These are phyloP conservation scores for Plasmodium inui DNA, from an alignment of 169 alveolate species.

Conservation along the genomic window DNA sequence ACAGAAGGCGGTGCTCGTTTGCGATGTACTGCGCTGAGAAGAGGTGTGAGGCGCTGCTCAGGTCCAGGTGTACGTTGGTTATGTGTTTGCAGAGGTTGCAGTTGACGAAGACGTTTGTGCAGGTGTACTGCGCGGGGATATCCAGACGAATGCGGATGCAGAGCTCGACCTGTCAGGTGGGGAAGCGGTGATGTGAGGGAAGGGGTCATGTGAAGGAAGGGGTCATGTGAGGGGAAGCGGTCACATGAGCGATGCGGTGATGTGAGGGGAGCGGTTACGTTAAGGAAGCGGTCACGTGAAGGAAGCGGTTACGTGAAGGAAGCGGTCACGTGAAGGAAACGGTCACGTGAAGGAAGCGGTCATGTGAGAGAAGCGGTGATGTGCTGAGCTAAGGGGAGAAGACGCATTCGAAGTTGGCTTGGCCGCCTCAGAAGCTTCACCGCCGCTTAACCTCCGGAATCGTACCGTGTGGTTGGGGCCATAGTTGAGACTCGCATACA, in stretches of 20 bases:
- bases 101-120: constrained; percentile 59
- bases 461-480: constrained; percentile 67
- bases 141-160: constrained; percentile 19
- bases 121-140: constrained; percentile 48
- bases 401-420: neutral
- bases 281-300: too few species aligned
- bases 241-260: too few species aligned
- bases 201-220: neutral
- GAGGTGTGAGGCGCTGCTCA: constrained; percentile 20
- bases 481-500: constrained; percentile 66
- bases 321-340: neutral
- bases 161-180: constrained; percentile 31
- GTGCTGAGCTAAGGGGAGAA: too few species aligned
- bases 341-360: too few species aligned
- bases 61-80: constrained; percentile 36
- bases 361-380: too few species aligned
- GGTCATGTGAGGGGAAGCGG: neutral
- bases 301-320: neutral
- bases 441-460: neutral
- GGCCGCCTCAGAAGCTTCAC: neutral
- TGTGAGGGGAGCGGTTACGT: too few species aligned
- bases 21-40: constrained; percentile 85
- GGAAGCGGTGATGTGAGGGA: neutral
- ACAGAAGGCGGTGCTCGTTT: constrained; percentile 86
- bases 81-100: constrained; percentile 60